These are phyloP conservation scores for Ophiocordyceps polyrhachis-furcata DNA, from an alignment of 2,329 filamentous ascomycete species.

Conservation along the genomic window DNA sequence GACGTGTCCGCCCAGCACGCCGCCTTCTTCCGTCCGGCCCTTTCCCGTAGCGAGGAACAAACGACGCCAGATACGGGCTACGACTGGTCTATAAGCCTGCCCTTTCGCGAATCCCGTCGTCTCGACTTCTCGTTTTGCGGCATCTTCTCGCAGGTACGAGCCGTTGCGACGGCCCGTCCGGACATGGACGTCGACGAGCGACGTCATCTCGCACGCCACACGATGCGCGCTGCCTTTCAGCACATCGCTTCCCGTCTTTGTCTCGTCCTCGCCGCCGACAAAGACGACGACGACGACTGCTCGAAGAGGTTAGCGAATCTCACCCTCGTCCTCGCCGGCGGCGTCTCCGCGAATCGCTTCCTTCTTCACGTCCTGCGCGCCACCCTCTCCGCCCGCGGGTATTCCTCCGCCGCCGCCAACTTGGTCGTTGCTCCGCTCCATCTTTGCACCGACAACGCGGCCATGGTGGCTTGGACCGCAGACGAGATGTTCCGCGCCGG, in stretches of 20 bases:
- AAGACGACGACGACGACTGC: not conserved
- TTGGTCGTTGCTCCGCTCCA: slow-evolving; percentile 57
- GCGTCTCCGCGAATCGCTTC: slow-evolving; percentile 74
- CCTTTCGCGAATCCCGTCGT: slow-evolving; percentile 36
- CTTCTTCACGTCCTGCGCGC: slow-evolving; percentile 45
- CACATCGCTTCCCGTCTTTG: slow-evolving; percentile 63
- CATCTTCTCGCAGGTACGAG: slow-evolving; percentile 35
- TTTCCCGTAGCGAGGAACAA: slow-evolving; percentile 38
- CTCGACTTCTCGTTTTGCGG: slow-evolving; percentile 58
- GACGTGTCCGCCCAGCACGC: slow-evolving; percentile 15
- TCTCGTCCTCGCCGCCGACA: slow-evolving; percentile 35
- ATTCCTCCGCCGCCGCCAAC: slow-evolving; percentile 36
- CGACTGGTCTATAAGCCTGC: slow-evolving; percentile 49
- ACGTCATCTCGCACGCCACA: slow-evolving; percentile 47
- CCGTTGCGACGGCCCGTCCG: slow-evolving; percentile 20
- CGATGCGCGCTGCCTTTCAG: slow-evolving; percentile 71
- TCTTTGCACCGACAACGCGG: slow-evolving; percentile 86
- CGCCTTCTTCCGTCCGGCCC: slow-evolving; percentile 36
- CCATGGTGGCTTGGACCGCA: slow-evolving; percentile 92
- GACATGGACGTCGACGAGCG: slow-evolving; percentile 40
- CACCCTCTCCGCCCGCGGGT: slow-evolving; percentile 47
- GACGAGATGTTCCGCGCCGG: slow-evolving; percentile 81
- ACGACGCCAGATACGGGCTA: slow-evolving; percentile 18
- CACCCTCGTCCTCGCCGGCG: slow-evolving; percentile 69
- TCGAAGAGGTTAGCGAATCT: too few species aligned